These are phyloP conservation scores for Macaranga tanarius DNA, from an alignment of 441 rosid species.

Conservation along the genomic window DNA sequence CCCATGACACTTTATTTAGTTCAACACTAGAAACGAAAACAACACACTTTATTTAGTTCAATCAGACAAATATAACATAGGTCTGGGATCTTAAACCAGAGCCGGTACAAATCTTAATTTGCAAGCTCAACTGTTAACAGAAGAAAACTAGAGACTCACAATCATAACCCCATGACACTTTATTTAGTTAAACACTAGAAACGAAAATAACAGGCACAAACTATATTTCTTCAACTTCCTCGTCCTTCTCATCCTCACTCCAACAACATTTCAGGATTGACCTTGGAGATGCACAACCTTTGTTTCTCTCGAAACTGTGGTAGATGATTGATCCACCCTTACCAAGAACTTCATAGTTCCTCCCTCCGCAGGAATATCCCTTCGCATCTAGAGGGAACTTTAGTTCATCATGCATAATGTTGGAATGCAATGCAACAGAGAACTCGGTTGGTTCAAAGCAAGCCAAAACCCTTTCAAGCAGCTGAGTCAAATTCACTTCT, in stretches of 20 bases:
- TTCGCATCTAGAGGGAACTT: constrained; percentile 15
- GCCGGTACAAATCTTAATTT: no score
- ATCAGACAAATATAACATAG: no score
- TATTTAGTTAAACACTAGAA: background rate
- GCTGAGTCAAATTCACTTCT: constrained; percentile 30
- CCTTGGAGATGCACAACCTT: constrained; percentile 40
- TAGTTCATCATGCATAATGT: constrained; percentile 19
- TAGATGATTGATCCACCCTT: constrained; percentile 53
- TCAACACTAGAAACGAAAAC: background rate
- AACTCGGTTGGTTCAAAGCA: constrained; percentile 66
- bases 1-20: background rate
- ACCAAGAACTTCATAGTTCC: constrained; percentile 46
- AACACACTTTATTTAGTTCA: no score
- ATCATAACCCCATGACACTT: background rate
- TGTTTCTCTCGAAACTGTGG: constrained; percentile 41
- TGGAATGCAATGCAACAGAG: constrained; percentile 56
- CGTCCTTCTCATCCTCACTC: constrained; percentile 57
- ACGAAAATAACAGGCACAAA: background rate
- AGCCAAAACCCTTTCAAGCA: constrained; percentile 56
- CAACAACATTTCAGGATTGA: constrained; percentile 55
- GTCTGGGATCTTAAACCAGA: no score
- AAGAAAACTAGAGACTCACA: background rate
- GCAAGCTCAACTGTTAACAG: no score
- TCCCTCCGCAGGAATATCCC: constrained; percentile 46
- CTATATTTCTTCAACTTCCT: constrained; percentile 30